Evolutionary conservation across 2,329 filamentous ascomycete genomes (phyloP).

Genomic region (Xylariaceae sp.): DNA sequence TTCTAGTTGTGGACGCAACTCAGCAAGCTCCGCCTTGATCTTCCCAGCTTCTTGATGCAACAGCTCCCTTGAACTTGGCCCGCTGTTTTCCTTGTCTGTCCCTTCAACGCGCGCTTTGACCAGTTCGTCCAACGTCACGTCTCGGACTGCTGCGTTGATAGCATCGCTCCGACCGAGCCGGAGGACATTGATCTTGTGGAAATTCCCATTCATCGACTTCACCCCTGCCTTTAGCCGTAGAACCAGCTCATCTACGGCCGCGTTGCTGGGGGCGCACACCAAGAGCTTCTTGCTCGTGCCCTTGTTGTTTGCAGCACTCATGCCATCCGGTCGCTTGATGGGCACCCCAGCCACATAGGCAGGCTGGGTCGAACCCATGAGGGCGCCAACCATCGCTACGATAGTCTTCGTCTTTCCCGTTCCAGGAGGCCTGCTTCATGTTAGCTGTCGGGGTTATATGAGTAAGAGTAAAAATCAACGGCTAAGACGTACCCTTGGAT

Average conservation of each 20-base stretch:
- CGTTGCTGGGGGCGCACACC: conserved; percentile 97
- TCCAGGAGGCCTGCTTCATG: conserved; percentile 65
- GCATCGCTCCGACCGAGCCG: conserved; percentile 87
- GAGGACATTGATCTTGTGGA: conserved; percentile 76
- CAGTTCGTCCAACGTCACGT: conserved; percentile 89
- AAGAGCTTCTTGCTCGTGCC: conserved; percentile 72
- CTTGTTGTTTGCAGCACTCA: conserved; percentile 31
- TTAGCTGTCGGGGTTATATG: too few species aligned
- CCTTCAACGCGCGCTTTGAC: conserved; percentile 68
- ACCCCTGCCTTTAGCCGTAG: conserved; percentile 86
- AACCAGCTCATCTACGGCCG: conserved; percentile 92
- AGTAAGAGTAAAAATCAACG: too few species aligned
- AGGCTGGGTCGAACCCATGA: conserved; percentile 56
- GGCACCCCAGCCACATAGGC: conserved; percentile 38
- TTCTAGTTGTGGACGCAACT: conserved; percentile 67
- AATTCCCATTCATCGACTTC: conserved; percentile 66
- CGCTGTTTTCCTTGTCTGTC: conserved; percentile 53
- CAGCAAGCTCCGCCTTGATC: conserved; percentile 69
- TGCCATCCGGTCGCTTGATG: conserved; percentile 36
- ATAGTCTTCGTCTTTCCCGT: conserved; percentile 99
- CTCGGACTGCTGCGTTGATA: conserved; percentile 81
- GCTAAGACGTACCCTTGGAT: conserved; percentile 75
- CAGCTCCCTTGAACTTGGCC: conserved; percentile 51
- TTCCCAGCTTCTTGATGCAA: conserved; percentile 60
- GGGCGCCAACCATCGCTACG: conserved; percentile 85